Conservation (phyloP, 805 yeast species). For the Yamadazyma sp. region DNA sequence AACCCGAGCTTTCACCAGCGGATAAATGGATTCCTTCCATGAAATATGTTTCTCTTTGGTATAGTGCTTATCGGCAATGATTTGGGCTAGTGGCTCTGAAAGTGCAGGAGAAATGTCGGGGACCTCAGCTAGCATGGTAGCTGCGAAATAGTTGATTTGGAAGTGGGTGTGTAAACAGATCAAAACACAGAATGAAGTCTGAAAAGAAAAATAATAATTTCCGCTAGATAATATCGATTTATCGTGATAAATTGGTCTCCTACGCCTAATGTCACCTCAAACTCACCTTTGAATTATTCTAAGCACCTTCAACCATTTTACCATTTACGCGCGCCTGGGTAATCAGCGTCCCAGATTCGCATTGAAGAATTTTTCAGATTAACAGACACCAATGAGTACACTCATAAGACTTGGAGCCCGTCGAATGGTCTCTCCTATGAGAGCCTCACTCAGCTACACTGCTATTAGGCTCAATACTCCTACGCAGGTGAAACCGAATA, state of each 20-base stretch:
- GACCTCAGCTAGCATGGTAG: neutral
- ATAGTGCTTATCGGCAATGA: conserved; percentile 8
- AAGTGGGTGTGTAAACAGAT: too few relatives aligned
- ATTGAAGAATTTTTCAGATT: conserved; percentile 7
- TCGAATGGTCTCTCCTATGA: conserved; percentile 2
- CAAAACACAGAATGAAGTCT: too few relatives aligned
- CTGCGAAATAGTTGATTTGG: conserved; percentile 2
- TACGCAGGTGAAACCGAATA: conserved; percentile 16
- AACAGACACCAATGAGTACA: conserved; percentile 6
- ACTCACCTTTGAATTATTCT: too few relatives aligned
- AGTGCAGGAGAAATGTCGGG: conserved; percentile 1
- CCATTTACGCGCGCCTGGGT: conserved; percentile 5
- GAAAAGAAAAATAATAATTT: too few relatives aligned
- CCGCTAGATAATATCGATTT: too few relatives aligned
- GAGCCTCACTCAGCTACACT: neutral
- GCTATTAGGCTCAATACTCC: conserved; percentile 7
- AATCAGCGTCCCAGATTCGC: conserved; percentile 4
- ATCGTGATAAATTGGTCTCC: too few relatives aligned
- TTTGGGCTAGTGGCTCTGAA: neutral
- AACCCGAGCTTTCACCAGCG: conserved; percentile 4
- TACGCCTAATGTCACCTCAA: too few relatives aligned
- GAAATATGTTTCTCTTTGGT: conserved; percentile 3
- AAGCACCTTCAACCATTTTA: too few relatives aligned
- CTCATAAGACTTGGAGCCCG: conserved; percentile 16
- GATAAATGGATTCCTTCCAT: conserved; percentile 3